Evolutionary conservation across 805 yeast species (phyloP), one percentile per base, ranked within the genome.

Genomic region (Metschnikowia amazonensis): DNA sequence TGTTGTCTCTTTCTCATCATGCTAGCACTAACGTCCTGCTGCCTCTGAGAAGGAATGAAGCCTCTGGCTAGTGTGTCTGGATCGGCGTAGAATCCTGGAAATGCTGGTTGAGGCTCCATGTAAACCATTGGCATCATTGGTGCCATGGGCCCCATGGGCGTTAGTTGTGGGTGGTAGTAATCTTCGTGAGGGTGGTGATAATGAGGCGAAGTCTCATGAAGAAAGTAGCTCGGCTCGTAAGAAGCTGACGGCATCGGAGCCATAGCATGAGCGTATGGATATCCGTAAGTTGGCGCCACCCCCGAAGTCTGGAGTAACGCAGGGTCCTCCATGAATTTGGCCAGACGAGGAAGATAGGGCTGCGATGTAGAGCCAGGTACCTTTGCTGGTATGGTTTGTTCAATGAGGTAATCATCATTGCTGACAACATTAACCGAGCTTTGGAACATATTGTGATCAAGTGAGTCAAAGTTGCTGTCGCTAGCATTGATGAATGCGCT

Each of bases 371-470:
- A 33, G 31, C 33, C 28, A 20, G 43, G 11, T 23, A 38, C 23
- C 6, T 47, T 47, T 0, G 77, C 76, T 21, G 78, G 77, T 23
- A 67, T 69, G 0, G 81, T 71, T 51, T 77, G 81, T 50, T 77
- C 81, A 33, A 77, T 75, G 38, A 77, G 55, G 42, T 74, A 72
- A 43, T 75, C 79, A 37, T 75, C 79, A 47, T 68, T 72, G 49
- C 64, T 66, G 18, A 64, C 67, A 36, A 75, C 62, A 48, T 70
- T 50, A 27, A 51, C 45, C 11, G 60, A 54, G 24, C 48, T 54
- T 28, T 46, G 56, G 44, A 59, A 55, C 36, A 54, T 48, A 23
- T 56, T 29, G 5, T 59, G 52, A 36, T 60, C 63, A 23, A 59
- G 46, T 25, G 28, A 17, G 28, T 50, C 56, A 35, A 59, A 46